These are phyloP conservation scores for Penicillium cosmopolitanum DNA, from an alignment of 495 filamentous ascomycete species.

Conservation along the genomic window DNA sequence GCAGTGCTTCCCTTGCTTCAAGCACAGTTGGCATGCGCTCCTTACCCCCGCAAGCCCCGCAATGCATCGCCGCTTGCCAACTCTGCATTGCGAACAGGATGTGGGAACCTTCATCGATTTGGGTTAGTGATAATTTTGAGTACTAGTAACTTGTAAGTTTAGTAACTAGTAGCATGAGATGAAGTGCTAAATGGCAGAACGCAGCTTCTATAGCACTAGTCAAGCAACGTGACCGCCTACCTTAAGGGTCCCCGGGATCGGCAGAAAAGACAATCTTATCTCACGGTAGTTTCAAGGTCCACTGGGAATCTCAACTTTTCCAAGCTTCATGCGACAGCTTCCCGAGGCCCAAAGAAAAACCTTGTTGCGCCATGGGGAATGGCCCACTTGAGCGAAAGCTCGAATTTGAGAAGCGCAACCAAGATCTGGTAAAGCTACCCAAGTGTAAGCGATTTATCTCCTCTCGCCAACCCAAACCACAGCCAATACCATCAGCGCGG, in stretches of 20 bases:
- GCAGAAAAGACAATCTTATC: constrained; percentile 26
- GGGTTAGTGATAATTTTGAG: not conserved
- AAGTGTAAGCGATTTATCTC: constrained; percentile 31
- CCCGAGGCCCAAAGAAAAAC: not conserved
- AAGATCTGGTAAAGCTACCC: constrained; percentile 42
- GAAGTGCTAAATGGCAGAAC: no score
- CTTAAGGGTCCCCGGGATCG: no score
- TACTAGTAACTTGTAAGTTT: no score
- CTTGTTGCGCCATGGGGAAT: constrained; percentile 28
- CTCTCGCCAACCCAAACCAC: not conserved
- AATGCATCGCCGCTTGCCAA: constrained; percentile 12
- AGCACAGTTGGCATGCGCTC: constrained; percentile 11
- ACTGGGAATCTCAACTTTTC: constrained; percentile 15
- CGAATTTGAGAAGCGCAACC: constrained; percentile 47
- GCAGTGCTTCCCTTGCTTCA: constrained; percentile 11
- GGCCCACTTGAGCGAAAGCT: constrained; percentile 34
- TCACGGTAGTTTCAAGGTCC: not conserved
- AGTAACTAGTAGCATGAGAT: no score
- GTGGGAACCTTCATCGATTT: constrained; percentile 13
- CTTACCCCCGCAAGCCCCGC: constrained; percentile 1
- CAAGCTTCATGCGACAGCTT: not conserved
- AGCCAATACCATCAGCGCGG: not conserved
- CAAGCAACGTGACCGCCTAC: no score
- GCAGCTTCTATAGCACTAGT: no score
- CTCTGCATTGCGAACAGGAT: constrained; percentile 15